A percentile compares a stretch with the other conserved stretches of the same genome.
These are phyloP conservation scores for Colletotrichum theobromicola DNA, from an alignment of 2,329 filamentous ascomycete genomes.

Conservation along the genomic window DNA sequence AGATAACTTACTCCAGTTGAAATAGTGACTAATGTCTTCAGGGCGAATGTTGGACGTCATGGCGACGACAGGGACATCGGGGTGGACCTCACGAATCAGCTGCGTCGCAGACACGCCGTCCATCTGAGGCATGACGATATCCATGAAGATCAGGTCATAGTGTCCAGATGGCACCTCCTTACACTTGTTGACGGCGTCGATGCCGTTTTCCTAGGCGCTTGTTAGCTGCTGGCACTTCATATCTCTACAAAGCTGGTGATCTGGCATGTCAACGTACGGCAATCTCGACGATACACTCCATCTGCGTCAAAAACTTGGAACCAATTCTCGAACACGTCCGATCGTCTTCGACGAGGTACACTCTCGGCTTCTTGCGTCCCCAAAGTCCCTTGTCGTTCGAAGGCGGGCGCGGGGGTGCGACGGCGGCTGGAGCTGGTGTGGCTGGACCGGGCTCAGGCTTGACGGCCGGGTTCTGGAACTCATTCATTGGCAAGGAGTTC, in stretches of 20 bases:
- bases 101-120: conserved; percentile 95
- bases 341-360: conserved; percentile 89
- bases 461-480: conserved; percentile 36
- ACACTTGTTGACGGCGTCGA: conserved; percentile 90
- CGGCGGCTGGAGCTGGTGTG: conserved; percentile 18
- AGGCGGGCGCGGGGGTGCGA: conserved; percentile 32
- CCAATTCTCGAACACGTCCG: conserved; percentile 71
- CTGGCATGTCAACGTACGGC: conserved; percentile 57
- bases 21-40: conserved; percentile 97
- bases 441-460: conserved; percentile 19
- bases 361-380: conserved; percentile 72
- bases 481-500: conserved; percentile 58
- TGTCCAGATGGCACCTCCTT: conserved; percentile 50
- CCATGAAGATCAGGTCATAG: conserved; percentile 80
- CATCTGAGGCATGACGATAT: conserved; percentile 96
- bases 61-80: conserved; percentile 86
- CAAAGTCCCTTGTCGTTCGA: conserved; percentile 52
- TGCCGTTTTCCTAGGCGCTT: conserved; percentile 65
- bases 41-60: conserved; percentile 99
- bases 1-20: conserved; percentile 54
- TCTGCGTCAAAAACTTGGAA: conserved; percentile 68
- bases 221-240: not conserved
- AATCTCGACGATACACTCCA: conserved; percentile 71
- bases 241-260: not conserved
- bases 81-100: conserved; percentile 86